Evolutionary conservation across 2,329 filamentous ascomycete genomes (phyloP).

Genomic region (Hyphodiscus sp.): DNA sequence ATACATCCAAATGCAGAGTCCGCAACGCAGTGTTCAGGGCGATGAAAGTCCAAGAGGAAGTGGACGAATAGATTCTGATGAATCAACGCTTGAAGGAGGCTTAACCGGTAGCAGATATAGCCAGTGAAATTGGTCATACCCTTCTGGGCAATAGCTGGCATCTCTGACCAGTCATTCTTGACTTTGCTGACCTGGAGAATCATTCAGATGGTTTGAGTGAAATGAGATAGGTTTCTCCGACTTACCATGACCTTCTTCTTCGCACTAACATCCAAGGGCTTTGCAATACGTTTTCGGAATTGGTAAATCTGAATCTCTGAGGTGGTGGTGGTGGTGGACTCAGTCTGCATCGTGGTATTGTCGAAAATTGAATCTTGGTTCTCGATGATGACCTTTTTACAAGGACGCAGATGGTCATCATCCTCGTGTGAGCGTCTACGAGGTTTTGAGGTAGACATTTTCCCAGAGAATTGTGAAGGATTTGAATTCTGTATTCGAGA

Average conservation of each 20-base stretch:
- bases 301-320: not conserved
- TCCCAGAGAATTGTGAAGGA: not conserved
- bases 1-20: constrained; percentile 7
- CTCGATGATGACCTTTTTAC: not conserved
- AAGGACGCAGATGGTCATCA: not conserved
- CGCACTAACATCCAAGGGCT: not conserved
- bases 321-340: not conserved
- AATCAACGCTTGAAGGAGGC: constrained; percentile 29
- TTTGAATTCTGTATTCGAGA: too few species aligned
- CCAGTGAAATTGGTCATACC: constrained; percentile 26
- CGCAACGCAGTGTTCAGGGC: constrained; percentile 17
- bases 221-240: not conserved
- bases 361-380: not conserved
- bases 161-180: constrained; percentile 11
- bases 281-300: not conserved
- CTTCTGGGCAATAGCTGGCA: constrained; percentile 20
- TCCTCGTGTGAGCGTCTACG: not conserved
- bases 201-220: not conserved
- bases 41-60: constrained; percentile 25
- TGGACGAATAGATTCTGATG: constrained; percentile 30
- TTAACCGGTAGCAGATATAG: constrained; percentile 29
- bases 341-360: not conserved
- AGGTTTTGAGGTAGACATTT: not conserved
- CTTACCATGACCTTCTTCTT: constrained; percentile 3
- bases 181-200: constrained; percentile 11